Evolutionary conservation across 2,329 filamentous ascomycete genomes (phyloP), one percentile per base, ranked within the genome.

Genomic region (Alternaria ventricosa): DNA sequence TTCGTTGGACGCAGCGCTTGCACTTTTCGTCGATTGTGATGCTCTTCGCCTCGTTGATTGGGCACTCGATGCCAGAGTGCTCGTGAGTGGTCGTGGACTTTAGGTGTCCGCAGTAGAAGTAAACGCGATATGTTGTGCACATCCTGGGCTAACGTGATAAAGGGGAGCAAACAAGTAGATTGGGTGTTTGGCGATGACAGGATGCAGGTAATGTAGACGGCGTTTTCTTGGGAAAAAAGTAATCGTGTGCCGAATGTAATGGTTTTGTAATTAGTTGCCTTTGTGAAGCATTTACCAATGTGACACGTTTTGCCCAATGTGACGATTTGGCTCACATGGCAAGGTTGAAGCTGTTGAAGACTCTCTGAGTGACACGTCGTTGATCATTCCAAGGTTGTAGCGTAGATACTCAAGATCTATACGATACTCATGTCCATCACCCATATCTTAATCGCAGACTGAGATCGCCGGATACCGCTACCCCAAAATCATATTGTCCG

Each of bases 61-160:
- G 41, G 22, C 46, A 61, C 46, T 27, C 23, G 36, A 41, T 28
- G n/a, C 27, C 20, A 5, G 36, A 27, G 13, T 61, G 55, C 28
- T 53, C 15, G 12, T 45, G 30, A 30, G n/a, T 41, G 15, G 36
- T 30, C 6, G 55, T 41, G 6, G 13, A 28, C 46, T 44, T 57
- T 10, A 58, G 55, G 47, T 61, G 60, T 13, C 41, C 41, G n/a
- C 55, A 61, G n/a, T 46, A 18, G 41, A 50, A 58, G 41, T 53
- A 61, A 5, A 57, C 6, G 18, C 47, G 22, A 25, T 58, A 44
- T 25, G 15, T 41, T 25, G 23, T 33, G 18, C 46, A 41, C 59
- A 61, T 58, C 30, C 20, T 55, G 41, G 25, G 13, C n/a, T n/a
- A 11, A 15, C 28, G 20, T 22, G 10, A n/a, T 45, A 33, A 22